phyloP scores from a whole-genome alignment of 2,329 filamentous ascomycete genomes.

The Akanthomyces dipterigenus region DNA sequence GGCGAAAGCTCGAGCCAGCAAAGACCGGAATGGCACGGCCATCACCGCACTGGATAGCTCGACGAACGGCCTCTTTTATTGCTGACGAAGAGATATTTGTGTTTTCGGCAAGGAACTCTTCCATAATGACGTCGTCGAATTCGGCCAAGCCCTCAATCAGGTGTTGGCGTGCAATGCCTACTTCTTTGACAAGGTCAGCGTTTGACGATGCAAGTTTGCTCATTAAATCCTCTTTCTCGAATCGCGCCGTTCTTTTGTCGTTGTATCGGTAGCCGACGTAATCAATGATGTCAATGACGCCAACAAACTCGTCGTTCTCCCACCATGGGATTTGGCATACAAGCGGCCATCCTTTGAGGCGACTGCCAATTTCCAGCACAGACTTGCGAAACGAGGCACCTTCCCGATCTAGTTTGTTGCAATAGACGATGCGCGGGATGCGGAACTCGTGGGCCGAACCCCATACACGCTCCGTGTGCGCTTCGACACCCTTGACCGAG shows the following conservation, averaged over 20 bases:
- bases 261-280: conserved; percentile 68
- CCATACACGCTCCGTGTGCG: conserved; percentile 97
- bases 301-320: conserved; percentile 70
- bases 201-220: conserved; percentile 36
- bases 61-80: conserved; percentile 68
- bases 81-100: conserved; percentile 63
- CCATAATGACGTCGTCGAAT: conserved; percentile 79
- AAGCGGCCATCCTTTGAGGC: conserved; percentile 77
- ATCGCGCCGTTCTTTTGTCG: conserved; percentile 32
- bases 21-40: conserved; percentile 80
- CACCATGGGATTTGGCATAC: conserved; percentile 97
- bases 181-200: conserved; percentile 56
- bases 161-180: conserved; percentile 67
- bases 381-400: conserved; percentile 77
- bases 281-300: conserved; percentile 77
- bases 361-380: conserved; percentile 74
- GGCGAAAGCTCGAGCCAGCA: conserved; percentile 85
- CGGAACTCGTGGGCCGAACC: conserved; percentile 76
- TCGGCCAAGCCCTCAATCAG: conserved; percentile 82
- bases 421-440: conserved; percentile 73
- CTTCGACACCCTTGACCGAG: conserved; percentile 88
- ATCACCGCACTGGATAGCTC: conserved; percentile 59
- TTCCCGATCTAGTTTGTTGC: conserved; percentile 74
- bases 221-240: conserved; percentile 23
- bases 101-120: conserved; percentile 72